Base-by-base conservation (phyloP, 2,329 filamentous ascomycete species). In the Ophiostoma sp. region DNA sequence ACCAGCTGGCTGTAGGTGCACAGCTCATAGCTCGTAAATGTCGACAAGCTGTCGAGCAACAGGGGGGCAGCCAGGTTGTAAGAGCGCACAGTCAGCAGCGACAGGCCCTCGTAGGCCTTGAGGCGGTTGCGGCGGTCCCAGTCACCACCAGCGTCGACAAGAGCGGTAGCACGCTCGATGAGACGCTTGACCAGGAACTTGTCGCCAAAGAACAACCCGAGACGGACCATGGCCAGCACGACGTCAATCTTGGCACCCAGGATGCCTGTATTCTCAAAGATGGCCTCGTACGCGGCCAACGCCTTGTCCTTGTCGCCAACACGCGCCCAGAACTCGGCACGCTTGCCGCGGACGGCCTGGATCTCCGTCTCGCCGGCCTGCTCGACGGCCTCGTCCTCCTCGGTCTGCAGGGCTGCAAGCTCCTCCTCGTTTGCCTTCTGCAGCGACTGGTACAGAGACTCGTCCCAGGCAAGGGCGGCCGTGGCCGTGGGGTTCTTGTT, bases 251-350 rank as follows among this genome's bases (percentile, higher is more conserved):
- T 98, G 77, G 93, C 95, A 78, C 95, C 96, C 75, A 99, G 88
- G 78, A 98, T 94, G 76, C 95, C 93, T n/a, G 94, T 98, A 87
- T 98, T 98, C 81, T 98, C 95, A 78, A 98, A 93, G 72, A 98
- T 89, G 79, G 91, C 91, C 86, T 99, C 96, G 85, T 95, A 97
- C 71, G 93, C 92, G 74, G 93, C 90, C 79, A 98, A 93, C 25
- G 96, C 93, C 87, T 96, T 96, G 82, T 99, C 96, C 91, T 98
- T 98, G 85, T 99, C 96, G 78, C 95, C 95, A 76, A 98, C 93
- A 77, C 94, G 90, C 75, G 97, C 95, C 88, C 93, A 98, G 83
- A 97, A 97, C 83, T 99, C 96, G 74, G 96, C 96, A 79, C 95
- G 89, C 88, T 98, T 98, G 78, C 95, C 95, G 83, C 93, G 90